phyloP scores from a whole-genome alignment of 768 basidiomycete species.

The Exsudoporus frostii region DNA sequence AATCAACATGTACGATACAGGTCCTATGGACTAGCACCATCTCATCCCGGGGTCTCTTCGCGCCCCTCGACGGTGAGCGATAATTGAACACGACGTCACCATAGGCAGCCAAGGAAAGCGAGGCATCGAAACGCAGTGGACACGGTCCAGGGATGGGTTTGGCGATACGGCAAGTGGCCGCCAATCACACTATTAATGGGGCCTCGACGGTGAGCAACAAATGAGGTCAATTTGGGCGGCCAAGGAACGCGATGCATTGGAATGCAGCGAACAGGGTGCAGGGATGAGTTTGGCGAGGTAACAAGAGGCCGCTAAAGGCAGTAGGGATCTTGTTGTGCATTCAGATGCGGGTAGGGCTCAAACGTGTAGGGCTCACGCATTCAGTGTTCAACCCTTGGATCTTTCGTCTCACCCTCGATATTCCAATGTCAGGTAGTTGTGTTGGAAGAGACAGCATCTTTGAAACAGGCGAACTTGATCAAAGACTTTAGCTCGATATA shows the following conservation, averaged over 20 bases:
- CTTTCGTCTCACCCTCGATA: too few species aligned
- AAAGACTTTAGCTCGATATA: too few species aligned
- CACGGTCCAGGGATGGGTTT: conserved; percentile 16
- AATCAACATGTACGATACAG: conserved; percentile 10
- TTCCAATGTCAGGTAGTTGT: too few species aligned
- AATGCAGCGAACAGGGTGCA: conserved; percentile 5
- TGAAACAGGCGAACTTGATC: too few species aligned
- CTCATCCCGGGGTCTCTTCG: conserved; percentile 18
- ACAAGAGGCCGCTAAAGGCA: conserved; percentile 19
- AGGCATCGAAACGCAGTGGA: conserved; percentile 18
- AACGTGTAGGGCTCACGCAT: too few species aligned
- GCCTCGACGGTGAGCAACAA: too few species aligned
- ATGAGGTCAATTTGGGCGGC: conserved; percentile 7
- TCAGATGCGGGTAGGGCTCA: conserved; percentile 27
- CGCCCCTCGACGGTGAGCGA: conserved; percentile 23
- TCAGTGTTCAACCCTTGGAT: too few species aligned
- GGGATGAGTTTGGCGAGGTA: conserved; percentile 20
- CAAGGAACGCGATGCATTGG: conserved; percentile 24
- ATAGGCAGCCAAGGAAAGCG: conserved; percentile 22
- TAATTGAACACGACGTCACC: conserved; percentile 10
- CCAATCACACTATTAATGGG: too few species aligned
- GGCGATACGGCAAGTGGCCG: conserved; percentile 20
- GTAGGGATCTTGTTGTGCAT: conserved; percentile 26
- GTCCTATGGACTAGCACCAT: conserved; percentile 19
- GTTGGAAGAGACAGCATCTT: too few species aligned